These are phyloP conservation scores for Hibiscus tridactylites DNA, from an alignment of 345 rosid species.

Conservation along the genomic window DNA sequence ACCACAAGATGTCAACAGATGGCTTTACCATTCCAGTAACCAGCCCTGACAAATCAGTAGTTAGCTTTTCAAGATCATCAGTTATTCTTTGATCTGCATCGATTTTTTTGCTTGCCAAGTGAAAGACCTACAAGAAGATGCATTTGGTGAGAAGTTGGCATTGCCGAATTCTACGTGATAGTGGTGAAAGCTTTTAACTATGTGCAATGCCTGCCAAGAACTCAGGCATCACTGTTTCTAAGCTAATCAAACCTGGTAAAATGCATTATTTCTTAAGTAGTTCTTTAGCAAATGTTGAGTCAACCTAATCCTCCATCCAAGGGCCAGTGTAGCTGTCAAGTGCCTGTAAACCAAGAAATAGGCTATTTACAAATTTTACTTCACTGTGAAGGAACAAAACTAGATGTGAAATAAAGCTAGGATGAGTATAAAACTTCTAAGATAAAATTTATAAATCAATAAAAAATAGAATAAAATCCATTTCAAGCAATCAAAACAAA, in stretches of 20 bases:
- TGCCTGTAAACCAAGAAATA: slow-evolving; percentile 44
- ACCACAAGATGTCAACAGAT: slow-evolving; percentile 90
- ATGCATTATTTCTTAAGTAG: slow-evolving; percentile 86
- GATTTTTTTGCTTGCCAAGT: slow-evolving; percentile 73
- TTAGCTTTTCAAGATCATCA: slow-evolving; percentile 82
- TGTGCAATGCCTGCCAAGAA: neutral
- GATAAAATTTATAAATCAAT: too few species aligned
- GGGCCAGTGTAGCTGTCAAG: slow-evolving; percentile 73
- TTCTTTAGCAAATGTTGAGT: slow-evolving; percentile 81
- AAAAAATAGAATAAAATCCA: too few species aligned
- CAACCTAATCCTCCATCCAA: slow-evolving; percentile 93
- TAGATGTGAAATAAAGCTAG: neutral
- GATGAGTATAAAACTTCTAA: too few species aligned
- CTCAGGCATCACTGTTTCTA: slow-evolving; percentile 5
- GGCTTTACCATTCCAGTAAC: slow-evolving; percentile 99
- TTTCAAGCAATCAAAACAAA: too few species aligned
- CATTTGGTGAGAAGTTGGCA: slow-evolving; percentile 6
- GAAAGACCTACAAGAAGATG: slow-evolving; percentile 52
- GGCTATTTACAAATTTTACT: neutral
- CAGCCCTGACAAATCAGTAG: slow-evolving; percentile 76
- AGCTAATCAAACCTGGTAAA: slow-evolving; percentile 57
- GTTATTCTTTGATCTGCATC: slow-evolving; percentile 98
- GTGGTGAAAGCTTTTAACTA: neutral
- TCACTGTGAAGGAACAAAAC: neutral
- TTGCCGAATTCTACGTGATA: neutral